A percentile compares a stretch with the other conserved stretches of the same genome.
Evolutionary conservation across 1,284 basidiomycete genomes (phyloP).

Genomic region (Cryptococcus sp.): DNA sequence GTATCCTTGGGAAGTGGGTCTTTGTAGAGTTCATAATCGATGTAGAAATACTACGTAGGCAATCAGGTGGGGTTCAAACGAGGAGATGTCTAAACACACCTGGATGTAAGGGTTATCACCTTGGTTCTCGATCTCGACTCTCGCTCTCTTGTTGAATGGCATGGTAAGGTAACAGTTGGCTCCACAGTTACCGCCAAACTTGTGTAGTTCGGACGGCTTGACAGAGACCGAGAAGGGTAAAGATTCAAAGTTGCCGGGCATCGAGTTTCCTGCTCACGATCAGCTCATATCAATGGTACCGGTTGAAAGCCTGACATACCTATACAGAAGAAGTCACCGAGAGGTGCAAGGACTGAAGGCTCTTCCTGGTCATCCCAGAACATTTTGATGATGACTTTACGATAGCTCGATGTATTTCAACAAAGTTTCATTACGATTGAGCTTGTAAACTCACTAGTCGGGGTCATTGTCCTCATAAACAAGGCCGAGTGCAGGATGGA

Average conservation of each 20-base stretch:
- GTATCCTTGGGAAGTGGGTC: constrained; percentile 2
- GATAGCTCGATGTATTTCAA: background rate
- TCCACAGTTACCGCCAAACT: constrained; percentile 5
- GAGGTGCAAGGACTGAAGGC: background rate
- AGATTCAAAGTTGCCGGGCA: constrained; percentile 10
- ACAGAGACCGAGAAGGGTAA: constrained; percentile 7
- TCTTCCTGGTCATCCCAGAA: constrained; percentile 2
- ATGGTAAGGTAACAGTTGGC: constrained; percentile 10
- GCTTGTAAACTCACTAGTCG: background rate
- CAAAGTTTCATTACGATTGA: background rate
- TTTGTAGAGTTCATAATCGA: constrained; percentile 4
- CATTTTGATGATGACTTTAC: constrained; percentile 2
- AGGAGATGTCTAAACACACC: background rate
- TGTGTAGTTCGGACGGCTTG: constrained; percentile 8
- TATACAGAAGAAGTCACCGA: constrained; percentile 8
- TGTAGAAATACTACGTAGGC: background rate
- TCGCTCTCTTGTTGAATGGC: constrained; percentile 5
- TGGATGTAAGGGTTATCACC: constrained; percentile 10
- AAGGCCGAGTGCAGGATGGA: background rate
- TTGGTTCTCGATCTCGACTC: constrained; percentile 9
- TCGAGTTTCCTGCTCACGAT: constrained; percentile 1
- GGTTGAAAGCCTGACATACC: background rate
- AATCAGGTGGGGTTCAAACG: background rate
- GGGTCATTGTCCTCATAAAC: constrained; percentile 3
- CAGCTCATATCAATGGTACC: background rate